These are phyloP conservation scores for Entomortierella parvispora DNA, from an alignment of 192 early-diverging fungal species.

Conservation along the genomic window DNA sequence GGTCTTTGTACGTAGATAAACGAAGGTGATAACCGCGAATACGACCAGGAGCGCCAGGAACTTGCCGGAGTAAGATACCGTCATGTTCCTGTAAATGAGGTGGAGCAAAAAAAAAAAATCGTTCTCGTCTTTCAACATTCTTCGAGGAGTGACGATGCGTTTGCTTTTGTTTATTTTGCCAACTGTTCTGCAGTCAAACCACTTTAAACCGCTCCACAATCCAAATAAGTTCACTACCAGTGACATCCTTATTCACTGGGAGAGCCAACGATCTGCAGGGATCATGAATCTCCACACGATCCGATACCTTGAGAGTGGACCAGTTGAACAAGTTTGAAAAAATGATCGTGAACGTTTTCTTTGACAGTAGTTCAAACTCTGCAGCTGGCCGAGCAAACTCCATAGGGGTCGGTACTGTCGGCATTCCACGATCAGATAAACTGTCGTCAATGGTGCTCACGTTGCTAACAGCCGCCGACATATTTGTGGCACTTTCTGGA, in stretches of 20 bases:
- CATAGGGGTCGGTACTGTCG: not conserved
- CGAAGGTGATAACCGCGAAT: too few relatives aligned
- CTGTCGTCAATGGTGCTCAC: slow-evolving; percentile 1
- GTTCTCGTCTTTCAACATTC: too few relatives aligned
- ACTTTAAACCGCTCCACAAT: slow-evolving; percentile 34
- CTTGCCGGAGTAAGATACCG: too few relatives aligned
- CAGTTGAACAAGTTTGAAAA: slow-evolving; percentile 40
- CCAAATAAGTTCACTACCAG: not conserved
- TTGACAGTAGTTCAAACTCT: too few relatives aligned
- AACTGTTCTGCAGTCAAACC: not conserved
- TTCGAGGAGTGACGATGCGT: too few relatives aligned
- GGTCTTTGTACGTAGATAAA: too few relatives aligned
- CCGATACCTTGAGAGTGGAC: slow-evolving; percentile 24
- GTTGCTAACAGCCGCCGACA: not conserved
- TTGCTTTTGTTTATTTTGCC: slow-evolving; percentile 62
- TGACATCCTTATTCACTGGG: not conserved
- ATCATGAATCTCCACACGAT: slow-evolving; percentile 41
- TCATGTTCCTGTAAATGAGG: too few relatives aligned
- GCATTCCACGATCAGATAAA: not conserved
- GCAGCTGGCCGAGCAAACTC: not conserved
- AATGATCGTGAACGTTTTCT: not conserved
- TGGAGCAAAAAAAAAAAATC: too few relatives aligned
- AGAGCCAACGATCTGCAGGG: slow-evolving; percentile 21
- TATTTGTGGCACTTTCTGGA: too few relatives aligned
- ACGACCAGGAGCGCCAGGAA: too few relatives aligned